Evolutionary conservation across 371 early-diverging fungal species (phyloP), one percentile per base, ranked within the genome.

Genomic region (Mucor circinelloides): DNA sequence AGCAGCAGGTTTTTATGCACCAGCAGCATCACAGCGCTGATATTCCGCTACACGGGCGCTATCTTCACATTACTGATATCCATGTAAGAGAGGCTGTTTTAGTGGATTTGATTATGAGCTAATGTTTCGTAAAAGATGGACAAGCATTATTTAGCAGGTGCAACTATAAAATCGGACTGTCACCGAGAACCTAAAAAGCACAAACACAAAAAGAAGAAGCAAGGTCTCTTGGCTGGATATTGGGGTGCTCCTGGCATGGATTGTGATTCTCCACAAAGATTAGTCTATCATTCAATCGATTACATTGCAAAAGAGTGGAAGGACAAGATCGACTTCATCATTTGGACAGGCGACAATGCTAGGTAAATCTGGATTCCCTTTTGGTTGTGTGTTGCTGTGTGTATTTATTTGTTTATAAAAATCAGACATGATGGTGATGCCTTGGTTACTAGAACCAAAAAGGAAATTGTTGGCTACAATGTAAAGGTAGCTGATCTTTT

Each of bases 271-370:
- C 91, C 93, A 0, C 55, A 80, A 10, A 60, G 77, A 4, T 78
- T 93, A 23, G 69, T 90, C 19, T 81, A 91, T 40, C 86, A 86
- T 9, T 89, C 90, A 0, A 80, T 89, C 60, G 84, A 86, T 10
- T 85, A 83, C 72, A 75, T 93, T 52, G 80, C 76, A 12, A 67
- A 70, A 15, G 76, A 85, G 36, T 75, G 87, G 81, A 79, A 77
- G 55, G 71, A 78, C 23, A 66, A 75, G 19, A 78, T 90, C 44
- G 91, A 93, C 68, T 93, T 93, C 82, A 84, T 92, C 1, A 71
- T 90, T 17, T 91, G 90, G 87, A 92, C 93, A 6, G 93, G 93
- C 21, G 91, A 91, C 69, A 90, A 88, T 79, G 87, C 87, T 25
- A 79, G 87, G 87, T 87, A 79, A 60, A n/a, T 30, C 8, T 19